These are phyloP conservation scores for Lycium ferocissimum DNA, from an alignment of 257 asterid genomes.

Conservation along the genomic window DNA sequence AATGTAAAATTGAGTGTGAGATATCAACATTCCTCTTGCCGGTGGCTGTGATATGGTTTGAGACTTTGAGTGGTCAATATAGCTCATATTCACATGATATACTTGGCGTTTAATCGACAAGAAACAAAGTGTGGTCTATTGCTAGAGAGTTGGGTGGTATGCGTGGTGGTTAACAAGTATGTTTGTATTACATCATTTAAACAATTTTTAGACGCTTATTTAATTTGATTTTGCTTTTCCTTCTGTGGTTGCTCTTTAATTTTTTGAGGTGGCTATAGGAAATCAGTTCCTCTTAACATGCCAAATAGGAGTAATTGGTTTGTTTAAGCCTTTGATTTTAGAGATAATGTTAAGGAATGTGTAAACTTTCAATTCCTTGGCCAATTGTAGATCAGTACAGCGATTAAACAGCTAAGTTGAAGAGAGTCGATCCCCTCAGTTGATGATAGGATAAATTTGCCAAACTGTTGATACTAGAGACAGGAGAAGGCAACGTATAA, in stretches of 20 bases:
- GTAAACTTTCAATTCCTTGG: background rate
- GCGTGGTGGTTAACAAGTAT: background rate
- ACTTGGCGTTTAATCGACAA: background rate
- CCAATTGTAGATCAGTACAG: no score
- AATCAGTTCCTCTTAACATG: background rate
- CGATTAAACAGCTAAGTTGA: no score
- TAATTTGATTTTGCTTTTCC: background rate
- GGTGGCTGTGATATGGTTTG: no score
- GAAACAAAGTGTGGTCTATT: no score
- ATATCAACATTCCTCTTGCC: background rate
- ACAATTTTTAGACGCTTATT: background rate
- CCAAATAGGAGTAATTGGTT: no score
- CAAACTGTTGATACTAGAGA: background rate
- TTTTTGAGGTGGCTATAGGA: background rate
- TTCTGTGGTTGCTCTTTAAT: background rate
- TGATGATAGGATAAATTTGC: background rate
- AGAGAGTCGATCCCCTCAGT: background rate
- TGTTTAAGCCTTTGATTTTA: no score
- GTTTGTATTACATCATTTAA: no score
- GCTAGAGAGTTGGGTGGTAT: background rate
- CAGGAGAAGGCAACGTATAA: background rate
- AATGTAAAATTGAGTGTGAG: background rate
- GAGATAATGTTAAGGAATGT: no score
- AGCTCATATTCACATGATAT: background rate
- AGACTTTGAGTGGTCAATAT: background rate